Evolutionary conservation across 2,329 filamentous ascomycete genomes (phyloP), one percentile per base, ranked within the genome.

Genomic region (Fusarium keratoplasticum): DNA sequence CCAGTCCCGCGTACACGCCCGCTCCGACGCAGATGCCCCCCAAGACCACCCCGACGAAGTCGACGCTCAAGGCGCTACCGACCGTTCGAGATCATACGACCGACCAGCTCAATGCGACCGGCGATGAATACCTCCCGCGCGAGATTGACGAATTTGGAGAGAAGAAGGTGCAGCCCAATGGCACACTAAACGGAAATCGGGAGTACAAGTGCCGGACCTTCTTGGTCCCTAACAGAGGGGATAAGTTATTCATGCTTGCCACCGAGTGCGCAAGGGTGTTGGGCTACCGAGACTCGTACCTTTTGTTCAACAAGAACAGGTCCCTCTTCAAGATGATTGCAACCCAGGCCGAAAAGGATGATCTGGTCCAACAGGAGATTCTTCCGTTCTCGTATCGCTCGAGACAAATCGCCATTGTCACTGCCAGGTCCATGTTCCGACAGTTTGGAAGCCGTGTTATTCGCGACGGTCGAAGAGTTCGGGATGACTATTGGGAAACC

Each of bases 401-500:
- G n/a, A 91, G 96, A 60, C 96, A 99, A 84, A 99, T 99, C 77
- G 96, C 96, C 61, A 98, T 99, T 72, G 96, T 99, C 50, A 98
- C 96, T 1, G 96, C 96, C 33, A 92, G 95, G 74, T 98, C 96
- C 77, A 99, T 99, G 96, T 99, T 98, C 83, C 92, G 96, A 50
- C 96, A 99, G 82, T 99, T 99, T 82, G 96, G 96, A 58, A 98
- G 95, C 82, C 90, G 96, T 72, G 93, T 99, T 61, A 96, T 99
- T 73, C 91, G 94, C 38, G 94, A 95, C 79, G 96, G 96, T 36
- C 90, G 96, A 72, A 89, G 96, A 67, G 96, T 99, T 47, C 92
- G 96, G 59, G 96, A 99, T 83, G 96, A 99, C 82, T 99, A 99
- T 84, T 99, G 96, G 96, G 96, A 98, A 83, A 94, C 93, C 80